Evolutionary conservation across 2,329 filamentous ascomycete genomes (phyloP), one percentile per base, ranked within the genome.

Genomic region (Phyllosticta capitalensis): DNA sequence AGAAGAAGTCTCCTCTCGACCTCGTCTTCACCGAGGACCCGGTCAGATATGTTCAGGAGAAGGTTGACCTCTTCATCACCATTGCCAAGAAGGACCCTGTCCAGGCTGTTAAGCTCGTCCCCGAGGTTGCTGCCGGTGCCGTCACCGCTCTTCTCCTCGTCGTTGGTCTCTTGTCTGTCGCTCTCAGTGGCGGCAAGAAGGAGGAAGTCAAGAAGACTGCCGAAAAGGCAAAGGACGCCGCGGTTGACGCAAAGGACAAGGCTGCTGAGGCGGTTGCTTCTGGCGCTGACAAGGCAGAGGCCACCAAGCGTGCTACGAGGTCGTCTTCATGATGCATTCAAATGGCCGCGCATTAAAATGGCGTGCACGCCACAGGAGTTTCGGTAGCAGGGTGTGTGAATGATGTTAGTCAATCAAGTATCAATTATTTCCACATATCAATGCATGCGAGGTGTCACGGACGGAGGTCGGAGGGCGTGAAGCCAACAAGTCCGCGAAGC

Each of bases 11-110:
- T 56, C 86, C 89, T 64, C 81, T 78, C 62, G 89, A 92, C 75
- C 85, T 95, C 65, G 87, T 84, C 75, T 97, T 99, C 87, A 78
- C 84, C 69, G 92, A 96, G 65, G 90, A 96, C 81, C 94, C 94
- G 54, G 83, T 96, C 67, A 79, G 79, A 67, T 99, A 89, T 76
- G 75, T 96, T 76, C 89, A 86, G 77, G 89, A 96, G 86, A 97
- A 96, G 85, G 74, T 95, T 63, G 87, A 95, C 67, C 85, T 95
- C 64, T 99, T 99, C 83, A 73, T 94, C 68, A 86, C 86, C 67
- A 86, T 97, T 69, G 89, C 86, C 73, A 84, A 90, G 80, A 83
- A 84, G 68, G 87, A 95, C 76, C 91, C 92, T 61, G 68, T 96
- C 65, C 81, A 91, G 77, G 92, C 92, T 57, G 79, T 92, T 78